Percentiles rank a stretch among this genome's conserved stretches.
phyloP scores from a whole-genome alignment of 306 rosid genomes.

The Quercus wislizeni region DNA sequence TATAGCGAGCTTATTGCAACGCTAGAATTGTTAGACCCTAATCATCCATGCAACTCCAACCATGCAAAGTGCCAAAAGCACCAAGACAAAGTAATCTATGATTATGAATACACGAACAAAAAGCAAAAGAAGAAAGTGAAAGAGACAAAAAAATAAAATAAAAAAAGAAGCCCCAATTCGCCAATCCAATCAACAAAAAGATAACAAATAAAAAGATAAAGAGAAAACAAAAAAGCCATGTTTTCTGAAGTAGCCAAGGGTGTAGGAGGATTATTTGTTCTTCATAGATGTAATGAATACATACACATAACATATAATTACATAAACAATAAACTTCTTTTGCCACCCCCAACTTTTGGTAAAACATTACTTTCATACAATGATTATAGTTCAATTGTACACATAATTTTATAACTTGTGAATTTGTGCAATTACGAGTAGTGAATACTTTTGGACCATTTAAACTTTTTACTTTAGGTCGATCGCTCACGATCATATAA shows the following conservation, averaged over 20 bases:
- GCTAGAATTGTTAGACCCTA: not conserved
- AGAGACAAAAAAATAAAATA: slow-evolving; percentile 1
- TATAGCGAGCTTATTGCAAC: not conserved
- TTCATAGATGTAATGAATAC: no score
- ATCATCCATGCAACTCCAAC: not conserved
- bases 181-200: not conserved
- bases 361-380: no score
- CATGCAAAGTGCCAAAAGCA: slow-evolving; percentile 30
- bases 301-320: no score
- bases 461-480: accelerated
- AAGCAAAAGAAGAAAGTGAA: not conserved
- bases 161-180: slow-evolving; percentile 14
- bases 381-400: no score
- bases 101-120: not conserved
- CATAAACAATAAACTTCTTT: no score
- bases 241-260: slow-evolving; percentile 25
- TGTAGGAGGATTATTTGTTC: not conserved
- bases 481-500: no score
- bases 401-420: no score
- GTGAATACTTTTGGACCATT: accelerated
- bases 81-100: not conserved
- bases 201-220: not conserved
- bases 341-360: no score
- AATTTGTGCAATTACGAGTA: no score
- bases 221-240: slow-evolving; percentile 24